These are phyloP conservation scores for Elsinoe perseae DNA, from an alignment of 2,329 filamentous ascomycete species.

Conservation along the genomic window DNA sequence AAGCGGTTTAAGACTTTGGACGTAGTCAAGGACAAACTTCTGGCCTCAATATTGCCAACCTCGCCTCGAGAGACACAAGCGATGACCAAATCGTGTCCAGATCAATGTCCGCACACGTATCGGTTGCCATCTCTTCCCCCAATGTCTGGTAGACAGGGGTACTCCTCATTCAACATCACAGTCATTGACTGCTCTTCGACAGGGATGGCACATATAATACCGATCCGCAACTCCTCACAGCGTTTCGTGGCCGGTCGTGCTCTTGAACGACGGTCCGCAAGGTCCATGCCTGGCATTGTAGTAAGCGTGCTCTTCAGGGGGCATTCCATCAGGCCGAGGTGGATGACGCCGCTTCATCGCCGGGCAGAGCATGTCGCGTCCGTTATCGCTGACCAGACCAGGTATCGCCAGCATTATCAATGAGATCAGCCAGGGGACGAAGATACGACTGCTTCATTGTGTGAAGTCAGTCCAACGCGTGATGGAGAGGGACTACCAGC, in stretches of 20 bases:
- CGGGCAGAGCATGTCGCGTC: not conserved
- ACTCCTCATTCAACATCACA: conserved; percentile 19
- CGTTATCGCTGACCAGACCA: not conserved
- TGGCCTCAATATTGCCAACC: conserved; percentile 17
- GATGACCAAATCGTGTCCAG: conserved; percentile 20
- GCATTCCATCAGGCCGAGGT: no score
- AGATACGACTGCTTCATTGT: not conserved
- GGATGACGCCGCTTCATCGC: not conserved
- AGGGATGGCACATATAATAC: conserved; percentile 22
- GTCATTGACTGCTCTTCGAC: conserved; percentile 19
- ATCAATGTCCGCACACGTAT: conserved; percentile 17
- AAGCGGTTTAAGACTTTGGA: not conserved
- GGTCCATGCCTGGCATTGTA: not conserved
- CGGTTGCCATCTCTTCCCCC: conserved; percentile 10
- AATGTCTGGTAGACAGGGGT: not conserved
- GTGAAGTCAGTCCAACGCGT: not conserved
- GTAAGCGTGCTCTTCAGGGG: no score
- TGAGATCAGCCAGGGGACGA: no score
- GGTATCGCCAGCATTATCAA: not conserved
- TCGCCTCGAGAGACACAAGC: conserved; percentile 20
- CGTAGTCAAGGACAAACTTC: not conserved
- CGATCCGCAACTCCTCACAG: conserved; percentile 13
- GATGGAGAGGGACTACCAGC: not conserved
- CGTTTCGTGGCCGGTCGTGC: not conserved
- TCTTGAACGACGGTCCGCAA: not conserved